These are phyloP conservation scores for Mrakia frigida DNA, from an alignment of 768 basidiomycete genomes.

Conservation along the genomic window DNA sequence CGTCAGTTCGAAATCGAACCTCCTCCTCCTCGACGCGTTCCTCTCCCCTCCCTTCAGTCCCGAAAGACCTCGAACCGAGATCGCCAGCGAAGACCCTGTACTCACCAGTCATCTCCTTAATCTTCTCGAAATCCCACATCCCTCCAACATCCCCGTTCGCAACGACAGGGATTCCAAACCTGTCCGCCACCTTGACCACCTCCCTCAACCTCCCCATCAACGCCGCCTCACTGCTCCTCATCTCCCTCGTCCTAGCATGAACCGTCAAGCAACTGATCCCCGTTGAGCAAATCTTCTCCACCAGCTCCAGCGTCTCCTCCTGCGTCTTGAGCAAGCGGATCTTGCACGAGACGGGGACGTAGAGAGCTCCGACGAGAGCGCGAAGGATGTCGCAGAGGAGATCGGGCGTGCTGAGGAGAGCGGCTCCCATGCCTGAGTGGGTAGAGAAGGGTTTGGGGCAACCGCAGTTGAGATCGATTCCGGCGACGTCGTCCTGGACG, in stretches of 20 bases:
- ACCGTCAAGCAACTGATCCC: constrained; percentile 87
- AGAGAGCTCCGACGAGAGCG: constrained; percentile 65
- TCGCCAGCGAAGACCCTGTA: not conserved
- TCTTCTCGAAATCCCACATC: constrained; percentile 68
- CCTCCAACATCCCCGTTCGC: constrained; percentile 89
- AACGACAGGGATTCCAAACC: constrained; percentile 72
- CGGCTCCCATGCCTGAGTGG: constrained; percentile 92
- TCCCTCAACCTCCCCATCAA: constrained; percentile 70
- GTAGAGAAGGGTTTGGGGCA: constrained; percentile 96
- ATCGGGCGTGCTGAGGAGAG: constrained; percentile 84
- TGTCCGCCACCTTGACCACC: constrained; percentile 72
- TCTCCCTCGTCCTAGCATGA: constrained; percentile 87
- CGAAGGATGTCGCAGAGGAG: constrained; percentile 81
- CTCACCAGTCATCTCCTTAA: constrained; percentile 69
- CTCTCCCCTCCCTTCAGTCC: not conserved
- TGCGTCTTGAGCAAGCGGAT: constrained; percentile 82
- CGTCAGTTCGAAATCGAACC: not conserved
- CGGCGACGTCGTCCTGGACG: constrained; percentile 82
- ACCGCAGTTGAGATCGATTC: constrained; percentile 94
- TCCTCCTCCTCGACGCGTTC: not conserved
- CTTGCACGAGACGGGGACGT: constrained; percentile 87
- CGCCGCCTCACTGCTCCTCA: constrained; percentile 78
- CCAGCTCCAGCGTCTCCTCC: constrained; percentile 82
- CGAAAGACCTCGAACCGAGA: no score
- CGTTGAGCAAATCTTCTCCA: constrained; percentile 76